Conservation (phyloP, 1,284 basidiomycete genomes). For the Afroboletus lepidellus region DNA sequence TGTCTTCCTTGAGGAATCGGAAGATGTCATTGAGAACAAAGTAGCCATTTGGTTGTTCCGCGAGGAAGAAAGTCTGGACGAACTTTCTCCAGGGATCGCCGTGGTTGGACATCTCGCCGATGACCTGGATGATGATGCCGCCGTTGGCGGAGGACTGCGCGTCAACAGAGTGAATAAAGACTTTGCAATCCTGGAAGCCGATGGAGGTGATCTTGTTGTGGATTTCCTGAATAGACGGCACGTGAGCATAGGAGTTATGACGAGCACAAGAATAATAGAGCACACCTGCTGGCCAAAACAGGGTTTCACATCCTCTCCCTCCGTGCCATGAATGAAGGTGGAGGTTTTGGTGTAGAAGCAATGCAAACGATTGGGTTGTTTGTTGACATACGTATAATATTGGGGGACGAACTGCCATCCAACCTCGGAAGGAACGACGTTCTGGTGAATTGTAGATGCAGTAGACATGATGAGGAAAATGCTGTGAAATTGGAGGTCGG, state of each 20-base stretch:
- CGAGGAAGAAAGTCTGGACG: slow-evolving; percentile 99
- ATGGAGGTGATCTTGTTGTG: slow-evolving; percentile 94
- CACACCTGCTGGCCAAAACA: slow-evolving; percentile 89
- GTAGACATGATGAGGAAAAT: slow-evolving; percentile 33
- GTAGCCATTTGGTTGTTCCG: slow-evolving; percentile 98
- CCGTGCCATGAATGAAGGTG: slow-evolving; percentile 93
- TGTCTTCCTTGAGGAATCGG: slow-evolving; percentile 96
- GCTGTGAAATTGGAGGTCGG: slow-evolving; percentile 20
- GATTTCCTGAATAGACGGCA: slow-evolving; percentile 72
- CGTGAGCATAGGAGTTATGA: slow-evolving; percentile 1
- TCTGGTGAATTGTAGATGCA: slow-evolving; percentile 42
- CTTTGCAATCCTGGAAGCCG: slow-evolving; percentile 95
- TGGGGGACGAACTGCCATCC: slow-evolving; percentile 97
- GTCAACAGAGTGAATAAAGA: slow-evolving; percentile 94
- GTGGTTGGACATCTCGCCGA: slow-evolving; percentile 97
- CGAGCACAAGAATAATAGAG: slow-evolving; percentile 3
- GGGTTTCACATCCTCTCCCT: slow-evolving; percentile 88
- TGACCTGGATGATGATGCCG: slow-evolving; percentile 98
- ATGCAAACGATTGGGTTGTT: slow-evolving; percentile 93
- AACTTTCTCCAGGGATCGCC: slow-evolving; percentile 95
- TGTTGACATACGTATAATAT: slow-evolving; percentile 98
- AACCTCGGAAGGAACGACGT: slow-evolving; percentile 82
- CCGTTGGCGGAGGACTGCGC: slow-evolving; percentile 91
- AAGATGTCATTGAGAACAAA: slow-evolving; percentile 99
- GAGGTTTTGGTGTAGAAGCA: slow-evolving; percentile 99